Conservation (phyloP, 176 grass and related monocot species). For the Oryza officinalis region DNA sequence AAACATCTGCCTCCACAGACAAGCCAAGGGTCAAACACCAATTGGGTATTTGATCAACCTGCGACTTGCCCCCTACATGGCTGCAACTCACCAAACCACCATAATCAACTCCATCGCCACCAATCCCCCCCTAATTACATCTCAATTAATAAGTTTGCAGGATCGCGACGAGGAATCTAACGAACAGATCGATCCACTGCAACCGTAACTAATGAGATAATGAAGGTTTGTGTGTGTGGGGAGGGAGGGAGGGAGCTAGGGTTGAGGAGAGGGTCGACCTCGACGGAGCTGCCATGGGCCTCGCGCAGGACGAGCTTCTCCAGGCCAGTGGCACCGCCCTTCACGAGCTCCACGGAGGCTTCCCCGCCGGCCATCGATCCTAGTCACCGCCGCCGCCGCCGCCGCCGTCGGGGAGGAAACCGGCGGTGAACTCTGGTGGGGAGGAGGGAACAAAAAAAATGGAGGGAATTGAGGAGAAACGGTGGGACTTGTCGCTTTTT, state of each 20-base stretch:
- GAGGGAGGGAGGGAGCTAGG: background rate
- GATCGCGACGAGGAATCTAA: background rate
- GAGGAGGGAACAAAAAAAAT: background rate
- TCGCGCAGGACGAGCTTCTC: conserved; percentile 53
- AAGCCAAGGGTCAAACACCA: conserved; percentile 29
- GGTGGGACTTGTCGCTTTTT: background rate
- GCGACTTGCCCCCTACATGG: conserved; percentile 16
- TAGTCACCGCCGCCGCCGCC: background rate
- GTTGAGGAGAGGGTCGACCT: conserved; percentile 12
- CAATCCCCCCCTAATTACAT: background rate
- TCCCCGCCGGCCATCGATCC: conserved; percentile 25
- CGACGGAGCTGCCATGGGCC: conserved; percentile 41
- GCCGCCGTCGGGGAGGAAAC: background rate
- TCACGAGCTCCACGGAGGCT: conserved; percentile 42
- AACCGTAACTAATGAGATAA: too few relatives aligned
- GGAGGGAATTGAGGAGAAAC: background rate
- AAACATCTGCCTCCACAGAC: background rate
- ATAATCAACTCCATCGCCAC: background rate
- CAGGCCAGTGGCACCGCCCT: conserved; percentile 41
- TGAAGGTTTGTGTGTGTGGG: background rate
- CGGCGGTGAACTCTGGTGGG: background rate
- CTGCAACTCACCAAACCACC: conserved; percentile 17
- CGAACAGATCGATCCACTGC: background rate
- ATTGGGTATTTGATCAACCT: conserved; percentile 17
- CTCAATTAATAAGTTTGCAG: background rate